A percentile compares a stretch with the other conserved stretches of the same genome.
Conservation (phyloP, 2,329 filamentous ascomycete species). For the Cordyceps cicadae region DNA sequence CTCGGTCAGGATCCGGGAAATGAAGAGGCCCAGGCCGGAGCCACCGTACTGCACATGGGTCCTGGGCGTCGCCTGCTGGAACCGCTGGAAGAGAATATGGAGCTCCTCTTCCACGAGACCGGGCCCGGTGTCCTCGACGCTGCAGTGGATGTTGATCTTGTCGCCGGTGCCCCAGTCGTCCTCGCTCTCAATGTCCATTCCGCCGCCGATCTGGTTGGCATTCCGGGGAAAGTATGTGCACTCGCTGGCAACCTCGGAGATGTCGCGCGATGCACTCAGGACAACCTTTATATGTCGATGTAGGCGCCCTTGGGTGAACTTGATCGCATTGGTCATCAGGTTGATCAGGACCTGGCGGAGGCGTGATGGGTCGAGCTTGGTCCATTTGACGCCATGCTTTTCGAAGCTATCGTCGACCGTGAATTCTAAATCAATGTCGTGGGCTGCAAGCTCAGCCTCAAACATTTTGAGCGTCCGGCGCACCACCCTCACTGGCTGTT, state of each 20-base stretch:
- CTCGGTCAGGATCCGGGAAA: conserved; percentile 66
- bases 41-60: conserved; percentile 68
- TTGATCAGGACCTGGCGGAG: conserved; percentile 71
- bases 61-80: conserved; percentile 59
- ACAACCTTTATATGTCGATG: conserved; percentile 54
- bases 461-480: conserved; percentile 70
- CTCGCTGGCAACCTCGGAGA: conserved; percentile 31
- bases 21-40: conserved; percentile 64
- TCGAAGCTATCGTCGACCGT: conserved; percentile 60
- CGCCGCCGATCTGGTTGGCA: conserved; percentile 25
- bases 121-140: conserved; percentile 64
- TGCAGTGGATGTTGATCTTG: conserved; percentile 62
- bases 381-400: conserved; percentile 59
- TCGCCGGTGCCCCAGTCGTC: conserved; percentile 65
- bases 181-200: conserved; percentile 39
- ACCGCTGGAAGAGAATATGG: conserved; percentile 58
- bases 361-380: conserved; percentile 65
- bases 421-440: conserved; percentile 64
- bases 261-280: conserved; percentile 53
- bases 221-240: conserved; percentile 41
- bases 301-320: conserved; percentile 54
- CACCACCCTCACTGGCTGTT: conserved; percentile 60
- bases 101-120: conserved; percentile 56
- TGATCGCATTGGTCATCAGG: conserved; percentile 60
- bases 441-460: conserved; percentile 63